Percentiles rank a stretch among this genome's conserved stretches.
Evolutionary conservation across 2,329 filamentous ascomycete species (phyloP).

Genomic region (Verticillium tricorpus): DNA sequence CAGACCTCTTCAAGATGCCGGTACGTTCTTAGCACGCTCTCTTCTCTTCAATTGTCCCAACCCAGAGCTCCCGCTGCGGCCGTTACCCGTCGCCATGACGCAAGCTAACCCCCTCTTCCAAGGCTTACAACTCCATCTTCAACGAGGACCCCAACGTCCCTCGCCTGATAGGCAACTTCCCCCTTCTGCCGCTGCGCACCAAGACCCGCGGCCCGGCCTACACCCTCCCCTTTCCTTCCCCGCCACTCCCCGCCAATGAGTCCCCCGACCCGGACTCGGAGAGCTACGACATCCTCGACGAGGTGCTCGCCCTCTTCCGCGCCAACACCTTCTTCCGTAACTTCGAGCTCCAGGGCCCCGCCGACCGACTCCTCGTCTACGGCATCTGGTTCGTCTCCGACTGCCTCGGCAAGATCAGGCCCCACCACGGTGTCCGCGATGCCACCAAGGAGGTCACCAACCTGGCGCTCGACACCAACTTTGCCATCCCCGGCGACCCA

Average conservation of each 20-base stretch:
- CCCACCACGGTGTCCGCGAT: conserved; percentile 57
- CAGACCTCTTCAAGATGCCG: conserved; percentile 36
- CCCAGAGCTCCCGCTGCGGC: conserved; percentile 2
- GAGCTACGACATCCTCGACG: conserved; percentile 94
- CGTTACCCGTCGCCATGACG: neutral
- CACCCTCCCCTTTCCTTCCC: conserved; percentile 61
- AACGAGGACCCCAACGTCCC: conserved; percentile 68
- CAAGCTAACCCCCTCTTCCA: conserved; percentile 4
- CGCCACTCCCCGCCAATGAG: conserved; percentile 54
- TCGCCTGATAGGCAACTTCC: conserved; percentile 78
- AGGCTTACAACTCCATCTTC: conserved; percentile 99
- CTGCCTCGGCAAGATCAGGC: conserved; percentile 82
- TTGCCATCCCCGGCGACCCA: conserved; percentile 90
- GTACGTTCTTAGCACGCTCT: conserved; percentile 25
- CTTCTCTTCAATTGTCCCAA: neutral
- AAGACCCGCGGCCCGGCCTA: conserved; percentile 94
- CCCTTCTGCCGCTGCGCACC: conserved; percentile 88
- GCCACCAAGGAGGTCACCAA: conserved; percentile 77
- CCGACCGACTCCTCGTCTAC: conserved; percentile 92
- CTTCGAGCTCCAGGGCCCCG: conserved; percentile 96
- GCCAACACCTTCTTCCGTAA: conserved; percentile 99
- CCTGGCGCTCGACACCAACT: conserved; percentile 85
- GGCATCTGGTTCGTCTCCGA: conserved; percentile 94
- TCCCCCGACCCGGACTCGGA: conserved; percentile 79
- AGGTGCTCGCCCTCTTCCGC: conserved; percentile 87